Evolutionary conservation across 148 eudicot species (phyloP).

Genomic region (Cornus controversa): DNA sequence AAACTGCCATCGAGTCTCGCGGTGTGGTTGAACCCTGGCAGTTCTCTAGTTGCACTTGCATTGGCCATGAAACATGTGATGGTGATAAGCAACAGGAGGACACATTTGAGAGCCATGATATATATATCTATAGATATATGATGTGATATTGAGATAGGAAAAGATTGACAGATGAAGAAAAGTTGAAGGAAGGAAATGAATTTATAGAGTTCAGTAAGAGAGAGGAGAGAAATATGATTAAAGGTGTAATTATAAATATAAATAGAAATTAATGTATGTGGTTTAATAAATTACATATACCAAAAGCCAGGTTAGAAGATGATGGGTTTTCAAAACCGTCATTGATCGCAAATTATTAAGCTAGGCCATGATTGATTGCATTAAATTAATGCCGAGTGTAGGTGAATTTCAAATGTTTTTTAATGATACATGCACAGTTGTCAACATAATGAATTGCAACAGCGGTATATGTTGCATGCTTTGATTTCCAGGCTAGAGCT

Average conservation of each 20-base stretch:
- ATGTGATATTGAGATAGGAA: too few relatives aligned
- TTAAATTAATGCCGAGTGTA: too few relatives aligned
- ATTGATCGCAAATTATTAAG: too few relatives aligned
- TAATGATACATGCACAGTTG: too few relatives aligned
- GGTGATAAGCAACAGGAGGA: not conserved
- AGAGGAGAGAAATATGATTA: not conserved
- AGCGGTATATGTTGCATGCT: too few relatives aligned
- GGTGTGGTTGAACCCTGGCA: not conserved
- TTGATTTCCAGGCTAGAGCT: too few relatives aligned
- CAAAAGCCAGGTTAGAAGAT: not conserved
- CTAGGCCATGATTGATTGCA: too few relatives aligned
- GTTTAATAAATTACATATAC: not conserved
- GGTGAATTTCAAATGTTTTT: too few relatives aligned
- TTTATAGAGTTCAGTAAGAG: not conserved
- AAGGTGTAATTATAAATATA: too few relatives aligned
- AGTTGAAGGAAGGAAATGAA: not conserved
- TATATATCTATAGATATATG: too few relatives aligned
- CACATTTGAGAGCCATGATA: not conserved
- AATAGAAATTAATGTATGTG: too few relatives aligned
- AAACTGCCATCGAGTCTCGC: not conserved
- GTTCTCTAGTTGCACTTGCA: not conserved
- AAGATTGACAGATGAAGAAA: not conserved
- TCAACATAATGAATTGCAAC: too few relatives aligned
- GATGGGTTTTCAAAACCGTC: not conserved
- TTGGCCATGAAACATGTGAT: not conserved